Evolutionary conservation across 2,329 filamentous ascomycete genomes (phyloP).

Genomic region (Davidsoniella eucalypti): DNA sequence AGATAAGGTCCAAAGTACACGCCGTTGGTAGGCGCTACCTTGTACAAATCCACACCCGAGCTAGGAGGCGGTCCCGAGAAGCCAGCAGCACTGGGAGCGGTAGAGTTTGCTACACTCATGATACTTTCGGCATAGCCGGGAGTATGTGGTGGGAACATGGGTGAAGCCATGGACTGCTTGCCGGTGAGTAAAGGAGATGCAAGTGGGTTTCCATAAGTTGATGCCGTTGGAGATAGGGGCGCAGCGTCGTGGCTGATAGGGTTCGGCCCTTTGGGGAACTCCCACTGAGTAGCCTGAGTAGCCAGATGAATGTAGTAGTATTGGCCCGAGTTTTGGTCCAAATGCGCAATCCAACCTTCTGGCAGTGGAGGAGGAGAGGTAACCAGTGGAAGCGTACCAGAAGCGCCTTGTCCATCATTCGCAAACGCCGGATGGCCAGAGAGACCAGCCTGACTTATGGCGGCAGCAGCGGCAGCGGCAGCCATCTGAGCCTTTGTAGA

Average conservation of each 20-base stretch:
- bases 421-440: conserved; percentile 78
- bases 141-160: conserved; percentile 66
- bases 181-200: conserved; percentile 48
- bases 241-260: conserved; percentile 68
- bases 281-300: conserved; percentile 94
- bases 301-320: conserved; percentile 98
- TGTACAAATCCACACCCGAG: conserved; percentile 86
- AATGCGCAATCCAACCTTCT: conserved; percentile 94
- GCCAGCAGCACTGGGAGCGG: conserved; percentile 60
- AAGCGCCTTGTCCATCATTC: conserved; percentile 39
- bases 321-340: conserved; percentile 88
- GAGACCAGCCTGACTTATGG: conserved; percentile 31
- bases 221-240: conserved; percentile 68
- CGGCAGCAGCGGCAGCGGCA: conserved; percentile 28
- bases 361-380: conserved; percentile 84
- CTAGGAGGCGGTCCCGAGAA: conserved; percentile 79
- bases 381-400: conserved; percentile 19
- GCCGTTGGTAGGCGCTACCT: conserved; percentile 80
- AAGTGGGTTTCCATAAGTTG: conserved; percentile 59
- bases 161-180: conserved; percentile 46
- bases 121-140: conserved; percentile 76
- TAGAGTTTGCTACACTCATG: conserved; percentile 59
- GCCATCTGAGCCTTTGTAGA: conserved; percentile 12
- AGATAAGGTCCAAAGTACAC: conserved; percentile 97
- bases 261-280: conserved; percentile 91